Conservation (phyloP, 169 alveolate genomes). For the Plasmodium gallinaceum region DNA sequence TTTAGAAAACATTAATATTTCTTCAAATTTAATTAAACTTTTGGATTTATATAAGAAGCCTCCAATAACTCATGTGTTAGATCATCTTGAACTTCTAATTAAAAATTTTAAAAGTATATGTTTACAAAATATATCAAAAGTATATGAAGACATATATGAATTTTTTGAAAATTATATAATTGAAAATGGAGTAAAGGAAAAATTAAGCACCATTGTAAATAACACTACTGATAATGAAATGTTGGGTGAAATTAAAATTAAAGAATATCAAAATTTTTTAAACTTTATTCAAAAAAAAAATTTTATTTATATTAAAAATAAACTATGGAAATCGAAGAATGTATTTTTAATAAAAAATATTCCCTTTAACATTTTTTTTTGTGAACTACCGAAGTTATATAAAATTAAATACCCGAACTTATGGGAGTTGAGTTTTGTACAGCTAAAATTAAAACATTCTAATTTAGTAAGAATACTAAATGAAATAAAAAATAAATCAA, state of each 20-base stretch:
- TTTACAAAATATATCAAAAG: slow-evolving; percentile 32
- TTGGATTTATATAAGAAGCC: slow-evolving; percentile 33
- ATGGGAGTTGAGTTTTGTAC: slow-evolving; percentile 30
- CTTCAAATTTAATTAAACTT: slow-evolving; percentile 10
- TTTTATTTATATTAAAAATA: slow-evolving; percentile 51
- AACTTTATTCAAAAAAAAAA: slow-evolving; percentile 37
- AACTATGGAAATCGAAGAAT: slow-evolving; percentile 46
- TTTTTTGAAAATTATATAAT: slow-evolving; percentile 47
- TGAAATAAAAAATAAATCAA: slow-evolving; percentile 16
- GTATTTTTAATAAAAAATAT: slow-evolving; percentile 26
- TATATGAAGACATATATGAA: slow-evolving; percentile 66
- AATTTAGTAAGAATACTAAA: slow-evolving; percentile 24
- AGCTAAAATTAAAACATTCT: slow-evolving; percentile 37
- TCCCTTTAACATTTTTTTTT: slow-evolving; percentile 55
- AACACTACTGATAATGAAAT: neutral
- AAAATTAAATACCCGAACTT: slow-evolving; percentile 51
- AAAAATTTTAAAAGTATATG: slow-evolving; percentile 10
- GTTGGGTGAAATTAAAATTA: neutral
- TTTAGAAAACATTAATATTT: slow-evolving; percentile 35
- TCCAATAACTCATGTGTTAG: slow-evolving; percentile 28
- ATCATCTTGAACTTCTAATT: slow-evolving; percentile 32
- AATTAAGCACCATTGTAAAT: neutral
- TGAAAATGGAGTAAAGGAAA: slow-evolving; percentile 3
- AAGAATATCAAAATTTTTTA: slow-evolving; percentile 14
- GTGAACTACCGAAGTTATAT: slow-evolving; percentile 59